phyloP scores from a whole-genome alignment of 768 basidiomycete genomes.

The Sutorius australiensis region DNA sequence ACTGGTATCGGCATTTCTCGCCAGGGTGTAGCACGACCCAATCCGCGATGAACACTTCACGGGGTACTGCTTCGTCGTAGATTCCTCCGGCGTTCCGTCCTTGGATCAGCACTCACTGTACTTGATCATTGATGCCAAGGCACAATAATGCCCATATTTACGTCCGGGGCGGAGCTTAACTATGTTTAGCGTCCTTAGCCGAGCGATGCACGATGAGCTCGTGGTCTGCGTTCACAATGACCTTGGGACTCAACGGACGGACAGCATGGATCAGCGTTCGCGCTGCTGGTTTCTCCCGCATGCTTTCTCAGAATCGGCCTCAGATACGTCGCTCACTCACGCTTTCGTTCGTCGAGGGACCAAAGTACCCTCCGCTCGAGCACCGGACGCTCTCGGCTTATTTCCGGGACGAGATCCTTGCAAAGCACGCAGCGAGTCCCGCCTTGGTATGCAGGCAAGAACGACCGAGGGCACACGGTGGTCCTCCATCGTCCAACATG shows the following conservation, averaged over 20 bases:
- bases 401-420: slow-evolving; percentile 56
- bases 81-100: too few relatives aligned
- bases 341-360: slow-evolving; percentile 55
- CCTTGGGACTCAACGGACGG: neutral
- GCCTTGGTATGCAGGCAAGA: slow-evolving; percentile 68
- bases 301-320: slow-evolving; percentile 5
- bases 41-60: too few relatives aligned
- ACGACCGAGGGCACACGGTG: slow-evolving; percentile 52
- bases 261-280: neutral
- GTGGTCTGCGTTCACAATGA: slow-evolving; percentile 1
- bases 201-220: too few relatives aligned
- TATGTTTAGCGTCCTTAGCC: too few relatives aligned
- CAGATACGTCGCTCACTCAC: slow-evolving; percentile 32
- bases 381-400: slow-evolving; percentile 56
- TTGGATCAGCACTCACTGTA: too few relatives aligned
- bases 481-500: slow-evolving; percentile 52
- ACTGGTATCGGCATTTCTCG: too few relatives aligned
- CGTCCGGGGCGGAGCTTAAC: too few relatives aligned
- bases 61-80: too few relatives aligned
- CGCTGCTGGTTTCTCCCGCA: slow-evolving; percentile 4
- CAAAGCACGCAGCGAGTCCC: slow-evolving; percentile 44
- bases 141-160: too few relatives aligned
- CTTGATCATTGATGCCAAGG: too few relatives aligned
- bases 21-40: too few relatives aligned
- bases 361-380: slow-evolving; percentile 52